A percentile compares a stretch with the other conserved stretches of the same genome.
Evolutionary conservation across 2,329 filamentous ascomycete species (phyloP).

Genomic region (Mycosphaerella sp.): DNA sequence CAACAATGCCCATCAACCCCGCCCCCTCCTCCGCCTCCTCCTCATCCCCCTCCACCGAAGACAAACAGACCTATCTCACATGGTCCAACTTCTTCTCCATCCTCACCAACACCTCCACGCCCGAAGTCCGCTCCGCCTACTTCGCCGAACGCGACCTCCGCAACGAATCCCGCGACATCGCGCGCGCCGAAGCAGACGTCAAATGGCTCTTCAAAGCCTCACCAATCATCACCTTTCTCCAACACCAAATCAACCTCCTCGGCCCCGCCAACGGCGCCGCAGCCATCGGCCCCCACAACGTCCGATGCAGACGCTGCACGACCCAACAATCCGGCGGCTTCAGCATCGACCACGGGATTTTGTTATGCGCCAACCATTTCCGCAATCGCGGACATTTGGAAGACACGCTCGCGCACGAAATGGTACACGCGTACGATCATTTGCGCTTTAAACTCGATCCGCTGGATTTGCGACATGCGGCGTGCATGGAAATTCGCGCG

Average conservation of each 20-base stretch:
- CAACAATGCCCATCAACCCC: slow-evolving; percentile 10
- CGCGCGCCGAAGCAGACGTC: slow-evolving; percentile 70
- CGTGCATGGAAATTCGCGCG: slow-evolving; percentile 94
- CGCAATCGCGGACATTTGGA: slow-evolving; percentile 74
- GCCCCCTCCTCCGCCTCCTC: slow-evolving; percentile 4
- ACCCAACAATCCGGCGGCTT: slow-evolving; percentile 74
- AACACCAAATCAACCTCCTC: slow-evolving; percentile 69
- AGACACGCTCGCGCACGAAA: slow-evolving; percentile 92
- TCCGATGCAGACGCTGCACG: slow-evolving; percentile 75
- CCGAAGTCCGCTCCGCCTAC: slow-evolving; percentile 66
- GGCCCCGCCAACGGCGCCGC: slow-evolving; percentile 50
- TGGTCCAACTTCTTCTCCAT: slow-evolving; percentile 86
- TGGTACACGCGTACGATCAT: slow-evolving; percentile 96
- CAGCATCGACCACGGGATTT: slow-evolving; percentile 75
- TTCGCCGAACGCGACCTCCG: slow-evolving; percentile 67
- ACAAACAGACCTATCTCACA: slow-evolving; percentile 40
- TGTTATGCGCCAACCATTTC: slow-evolving; percentile 90
- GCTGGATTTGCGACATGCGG: slow-evolving; percentile 75
- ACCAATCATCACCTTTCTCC: slow-evolving; percentile 80
- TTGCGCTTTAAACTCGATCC: slow-evolving; percentile 86
- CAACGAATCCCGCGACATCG: slow-evolving; percentile 72
- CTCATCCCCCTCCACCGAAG: slow-evolving; percentile 6
- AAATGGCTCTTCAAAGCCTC: slow-evolving; percentile 81
- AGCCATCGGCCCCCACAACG: slow-evolving; percentile 63
- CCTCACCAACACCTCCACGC: slow-evolving; percentile 64